A percentile compares a stretch with the other conserved stretches of the same genome.
Conservation (phyloP, 2,329 filamentous ascomycete species). For the Beauveria scarabaeidicola region DNA sequence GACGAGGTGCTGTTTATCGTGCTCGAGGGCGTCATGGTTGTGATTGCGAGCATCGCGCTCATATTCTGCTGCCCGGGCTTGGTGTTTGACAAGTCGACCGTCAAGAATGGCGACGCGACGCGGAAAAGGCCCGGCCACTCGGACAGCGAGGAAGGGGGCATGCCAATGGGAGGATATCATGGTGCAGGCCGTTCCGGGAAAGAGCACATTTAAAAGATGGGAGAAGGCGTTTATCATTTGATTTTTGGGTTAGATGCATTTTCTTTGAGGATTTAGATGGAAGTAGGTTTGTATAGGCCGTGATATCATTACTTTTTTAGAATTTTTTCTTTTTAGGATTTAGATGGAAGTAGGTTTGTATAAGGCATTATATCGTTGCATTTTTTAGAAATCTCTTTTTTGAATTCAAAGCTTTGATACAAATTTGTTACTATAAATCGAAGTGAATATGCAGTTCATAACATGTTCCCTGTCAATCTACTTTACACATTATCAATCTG, state of each 20-base stretch:
- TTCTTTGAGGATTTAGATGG: neutral
- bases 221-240: neutral
- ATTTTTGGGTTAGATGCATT: neutral
- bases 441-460: no score
- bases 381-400: no score
- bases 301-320: neutral
- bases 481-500: no score
- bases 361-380: neutral
- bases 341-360: neutral
- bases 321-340: neutral
- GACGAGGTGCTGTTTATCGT: conserved; percentile 2
- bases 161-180: neutral
- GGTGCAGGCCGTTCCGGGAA: neutral
- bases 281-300: no score
- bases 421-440: no score
- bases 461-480: no score
- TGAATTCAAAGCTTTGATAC: no score
- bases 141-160: conserved; percentile 20
- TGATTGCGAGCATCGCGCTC: conserved; percentile 28
- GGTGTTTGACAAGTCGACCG: conserved; percentile 21
- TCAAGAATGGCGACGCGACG: neutral
- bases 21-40: conserved; percentile 21
- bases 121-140: conserved; percentile 10
- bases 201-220: neutral
- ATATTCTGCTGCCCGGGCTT: conserved; percentile 34